These are phyloP conservation scores for Fusarium virguliforme DNA, from an alignment of 2,329 filamentous ascomycete genomes.

Conservation along the genomic window DNA sequence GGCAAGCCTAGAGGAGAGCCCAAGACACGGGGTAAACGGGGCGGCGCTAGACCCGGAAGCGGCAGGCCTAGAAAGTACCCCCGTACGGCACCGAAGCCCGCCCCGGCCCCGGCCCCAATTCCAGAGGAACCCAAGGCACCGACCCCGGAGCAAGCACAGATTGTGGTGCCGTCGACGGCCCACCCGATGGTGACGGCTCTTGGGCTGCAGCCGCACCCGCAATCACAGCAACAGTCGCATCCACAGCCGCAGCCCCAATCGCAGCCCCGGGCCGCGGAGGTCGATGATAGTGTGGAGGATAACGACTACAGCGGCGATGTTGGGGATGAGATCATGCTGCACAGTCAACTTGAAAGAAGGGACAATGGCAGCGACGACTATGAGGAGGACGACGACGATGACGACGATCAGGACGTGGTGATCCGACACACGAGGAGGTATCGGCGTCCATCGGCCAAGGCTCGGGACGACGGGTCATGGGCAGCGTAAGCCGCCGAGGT, in stretches of 20 bases:
- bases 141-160: constrained; percentile 31
- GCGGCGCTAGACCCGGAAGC: constrained; percentile 59
- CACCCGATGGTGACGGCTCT: constrained; percentile 30
- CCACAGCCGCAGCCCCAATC: neutral
- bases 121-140: constrained; percentile 20
- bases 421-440: constrained; percentile 53
- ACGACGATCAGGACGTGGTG: constrained; percentile 55
- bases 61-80: constrained; percentile 60
- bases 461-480: constrained; percentile 54
- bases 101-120: constrained; percentile 10
- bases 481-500: constrained; percentile 32
- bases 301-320: constrained; percentile 53
- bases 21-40: constrained; percentile 57
- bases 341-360: constrained; percentile 33
- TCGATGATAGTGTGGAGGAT: constrained; percentile 48
- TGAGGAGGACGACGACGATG: constrained; percentile 53
- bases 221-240: neutral
- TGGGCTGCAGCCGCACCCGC: constrained; percentile 12
- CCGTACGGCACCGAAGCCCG: constrained; percentile 47
- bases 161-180: constrained; percentile 28
- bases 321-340: constrained; percentile 35
- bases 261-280: constrained; percentile 13
- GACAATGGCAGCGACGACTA: constrained; percentile 24
- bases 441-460: constrained; percentile 57
- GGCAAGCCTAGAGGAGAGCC: constrained; percentile 44